Base-by-base conservation (phyloP, 2,329 filamentous ascomycete genomes). In the Huntiella bhutanensis region DNA sequence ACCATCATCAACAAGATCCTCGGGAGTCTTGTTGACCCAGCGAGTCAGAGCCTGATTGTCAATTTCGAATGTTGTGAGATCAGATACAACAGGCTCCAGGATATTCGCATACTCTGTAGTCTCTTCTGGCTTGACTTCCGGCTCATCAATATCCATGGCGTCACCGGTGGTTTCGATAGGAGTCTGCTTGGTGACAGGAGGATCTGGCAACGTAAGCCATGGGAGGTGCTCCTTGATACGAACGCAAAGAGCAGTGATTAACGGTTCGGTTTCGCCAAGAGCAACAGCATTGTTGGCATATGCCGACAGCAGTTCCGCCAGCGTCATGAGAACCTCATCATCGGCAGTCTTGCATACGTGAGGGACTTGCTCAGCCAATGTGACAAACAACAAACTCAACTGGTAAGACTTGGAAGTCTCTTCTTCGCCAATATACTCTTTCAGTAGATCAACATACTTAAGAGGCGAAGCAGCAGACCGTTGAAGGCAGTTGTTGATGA, bases 401-500 rank as follows among this genome's bases (percentile, higher is more conserved):
- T 40, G 47, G 38, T 52, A 39, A 4, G 38, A 16, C 1, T 47
- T 34, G 2, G 57, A 51, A n/a, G 60, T 53, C 36, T 58, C 52
- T 38, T 54, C 54, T 10, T 56, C 56, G 3, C 54, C 53, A 3
- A 56, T 41, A 33, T 58, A 59, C 36, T 74, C 68, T 46, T 77
- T 69, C 19, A 83, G 60, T 55, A 76, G 65, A 51, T 91, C 81
- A 22, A 91, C 75, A 55, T 94, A 88, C 57, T 85, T 92, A 55
- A 92, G 79, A 0, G 85, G 82, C 17, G 80, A 79, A 2, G 65
- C 77, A 12, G 78, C 77, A 53, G 83, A 82, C 17, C 87, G 75
- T 28, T 75, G 75, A 45, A 83, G 68, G 59, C 84, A 92, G 51
- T 92, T 86, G 56, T 95, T 87, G 19, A 95, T 59, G 56, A 91